These are phyloP conservation scores for Tetracladium setigerum DNA, from an alignment of 495 filamentous ascomycete species.

Conservation along the genomic window DNA sequence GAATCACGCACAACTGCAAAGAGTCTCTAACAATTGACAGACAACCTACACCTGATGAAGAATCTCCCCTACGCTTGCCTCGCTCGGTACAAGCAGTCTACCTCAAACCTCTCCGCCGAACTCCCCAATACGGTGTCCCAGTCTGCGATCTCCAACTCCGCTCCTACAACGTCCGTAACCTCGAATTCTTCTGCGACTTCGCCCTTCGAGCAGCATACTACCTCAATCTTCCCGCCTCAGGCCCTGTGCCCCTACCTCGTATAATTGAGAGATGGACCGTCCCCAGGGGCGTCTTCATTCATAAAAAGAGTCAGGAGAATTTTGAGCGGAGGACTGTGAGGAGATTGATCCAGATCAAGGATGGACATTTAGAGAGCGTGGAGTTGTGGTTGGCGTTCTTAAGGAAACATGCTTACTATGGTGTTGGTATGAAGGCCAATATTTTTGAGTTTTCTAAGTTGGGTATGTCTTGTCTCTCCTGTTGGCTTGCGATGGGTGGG, in stretches of 20 bases:
- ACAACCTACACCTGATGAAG: too few species aligned
- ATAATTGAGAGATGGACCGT: conserved; percentile 92
- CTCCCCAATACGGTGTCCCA: conserved; percentile 65
- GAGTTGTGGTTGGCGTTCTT: conserved; percentile 88
- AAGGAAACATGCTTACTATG: conserved; percentile 83
- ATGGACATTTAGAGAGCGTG: conserved; percentile 82
- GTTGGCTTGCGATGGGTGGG: conserved; percentile 7
- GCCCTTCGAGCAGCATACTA: conserved; percentile 93
- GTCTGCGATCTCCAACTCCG: conserved; percentile 87
- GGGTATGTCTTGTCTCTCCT: conserved; percentile 34
- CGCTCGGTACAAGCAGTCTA: conserved; percentile 78
- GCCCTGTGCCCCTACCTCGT: conserved; percentile 82
- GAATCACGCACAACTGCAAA: too few species aligned
- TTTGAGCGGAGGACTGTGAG: conserved; percentile 87
- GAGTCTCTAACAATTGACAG: too few species aligned
- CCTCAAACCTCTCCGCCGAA: conserved; percentile 72
- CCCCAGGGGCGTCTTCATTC: conserved; percentile 78
- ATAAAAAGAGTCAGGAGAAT: conserved; percentile 97
- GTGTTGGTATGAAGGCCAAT: conserved; percentile 98
- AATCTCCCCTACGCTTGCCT: conserved; percentile 45
- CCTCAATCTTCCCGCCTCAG: conserved; percentile 75
- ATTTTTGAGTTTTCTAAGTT: conserved; percentile 79
- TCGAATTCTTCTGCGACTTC: conserved; percentile 94
- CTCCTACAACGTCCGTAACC: conserved; percentile 82
- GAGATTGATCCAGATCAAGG: conserved; percentile 85